Evolutionary conservation across 2,329 filamentous ascomycete genomes (phyloP), one percentile per base, ranked within the genome.

Genomic region (Albophoma yamanashiensis): DNA sequence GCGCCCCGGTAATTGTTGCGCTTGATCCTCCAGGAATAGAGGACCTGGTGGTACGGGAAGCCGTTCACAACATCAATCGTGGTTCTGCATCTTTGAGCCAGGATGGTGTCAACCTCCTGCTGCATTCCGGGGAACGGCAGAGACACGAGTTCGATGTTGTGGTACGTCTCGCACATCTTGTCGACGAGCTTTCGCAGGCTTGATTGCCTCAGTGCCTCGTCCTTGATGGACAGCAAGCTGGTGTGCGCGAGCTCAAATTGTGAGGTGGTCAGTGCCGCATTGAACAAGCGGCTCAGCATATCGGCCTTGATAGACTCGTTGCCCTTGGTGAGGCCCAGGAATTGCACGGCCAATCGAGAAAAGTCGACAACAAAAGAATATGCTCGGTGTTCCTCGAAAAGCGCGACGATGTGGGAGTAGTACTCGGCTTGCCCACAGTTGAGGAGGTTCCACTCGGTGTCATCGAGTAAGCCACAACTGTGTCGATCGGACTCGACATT

Each of bases 1-100:
- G 84, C 86, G 57, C 93, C 94, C 53, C 93, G 89, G 79, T 92
- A 96, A 75, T 97, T 90, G 68, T 86, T 85, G 65, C 88, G 88
- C 63, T 86, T 86, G 65, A 96, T 88, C 58, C 94, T 86, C 85
- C 93, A 97, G 3, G 92, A 87, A 72, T 97, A 96, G 56, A 97
- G 83, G 60, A 97, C 88, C 67, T 93, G 89, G 70, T 94, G 90
- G 70, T 92, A 96, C 4, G 91, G 89, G n/a, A 91, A 89, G 12
- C 83, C 84, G 45, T 75, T 78, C 60, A 77, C 79, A 43, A 91
- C 82, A 60, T 91, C 88, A 52, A 84, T 78, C 42, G 87, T 85
- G 60, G 84, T 82, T 64, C 84, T 84, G 70, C 89, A 91, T 67
- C 90, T 84, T 42, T 86, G 83, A 8, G 84, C 78, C 14, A 99